phyloP scores from a whole-genome alignment of 257 asterid genomes.

The Solanum gracilifrons region DNA sequence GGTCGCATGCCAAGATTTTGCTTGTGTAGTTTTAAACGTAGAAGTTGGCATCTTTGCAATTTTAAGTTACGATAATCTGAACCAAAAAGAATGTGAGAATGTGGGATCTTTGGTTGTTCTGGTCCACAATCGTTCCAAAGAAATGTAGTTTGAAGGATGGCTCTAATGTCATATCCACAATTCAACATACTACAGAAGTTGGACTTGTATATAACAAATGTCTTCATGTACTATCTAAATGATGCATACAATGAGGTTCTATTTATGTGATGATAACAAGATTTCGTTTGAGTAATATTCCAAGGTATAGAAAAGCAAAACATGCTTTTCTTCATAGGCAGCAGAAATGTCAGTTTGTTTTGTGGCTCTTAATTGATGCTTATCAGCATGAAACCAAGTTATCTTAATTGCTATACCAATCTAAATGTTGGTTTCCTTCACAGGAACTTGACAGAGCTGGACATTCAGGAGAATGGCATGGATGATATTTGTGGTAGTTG shows the following conservation, averaged over 20 bases:
- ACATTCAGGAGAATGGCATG: constrained; percentile 59
- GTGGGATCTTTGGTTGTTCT: not conserved
- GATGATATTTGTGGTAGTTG: constrained; percentile 54
- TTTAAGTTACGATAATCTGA: not conserved
- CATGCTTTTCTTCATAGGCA: not conserved
- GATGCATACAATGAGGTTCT: not conserved
- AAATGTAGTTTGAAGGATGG: not conserved
- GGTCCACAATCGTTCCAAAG: not conserved
- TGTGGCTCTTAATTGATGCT: not conserved
- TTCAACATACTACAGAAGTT: not conserved
- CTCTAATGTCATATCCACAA: not conserved
- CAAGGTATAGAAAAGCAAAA: not conserved
- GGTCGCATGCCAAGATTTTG: not conserved
- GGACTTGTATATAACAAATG: not conserved
- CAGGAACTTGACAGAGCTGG: constrained; percentile 87
- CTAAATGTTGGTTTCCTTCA: not conserved
- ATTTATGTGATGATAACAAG: not conserved
- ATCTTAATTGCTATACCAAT: not conserved
- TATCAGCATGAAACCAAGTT: not conserved
- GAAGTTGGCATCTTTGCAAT: not conserved
- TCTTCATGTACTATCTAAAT: not conserved
- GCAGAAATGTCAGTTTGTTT: not conserved
- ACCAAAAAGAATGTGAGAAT: not conserved
- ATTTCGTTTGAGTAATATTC: not conserved
- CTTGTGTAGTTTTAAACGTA: not conserved